Base-by-base conservation (phyloP, 345 rosid species). In the Camelina laxa region DNA sequence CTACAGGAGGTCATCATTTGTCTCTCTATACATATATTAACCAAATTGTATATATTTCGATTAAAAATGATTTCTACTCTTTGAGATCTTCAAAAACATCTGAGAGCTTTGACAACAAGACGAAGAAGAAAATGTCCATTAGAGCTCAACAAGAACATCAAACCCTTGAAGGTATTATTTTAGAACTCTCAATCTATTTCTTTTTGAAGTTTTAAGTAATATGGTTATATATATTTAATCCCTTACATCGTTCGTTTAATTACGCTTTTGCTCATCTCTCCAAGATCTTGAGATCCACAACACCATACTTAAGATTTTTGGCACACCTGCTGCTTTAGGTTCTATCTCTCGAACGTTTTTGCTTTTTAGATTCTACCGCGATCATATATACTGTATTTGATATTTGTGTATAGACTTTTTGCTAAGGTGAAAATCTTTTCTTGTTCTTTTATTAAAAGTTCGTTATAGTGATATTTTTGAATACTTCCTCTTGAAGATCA, bases 71-170 rank as follows among this genome's bases (percentile, higher is more conserved):
- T 27, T 27, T 4, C 14, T 47, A 67, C 36, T 65, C 62, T 27
- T 33, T 50, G 10, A 75, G 54, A 67, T 68, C 67, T 75, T 60
- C 47, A 60, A 20, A 38, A 50, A 42, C 48, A 17, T 67, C 54
- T 12, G 55, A 19, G 69, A 60, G 59, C 15, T 69, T 69, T 54
- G 60, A 62, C 42, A 76, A 44, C 21, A 47, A 70, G 75, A 54
- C 39, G 71, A 24, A 35, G 22, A 22, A 54, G 36, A 63, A 69
- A 27, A 76, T 76, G 80, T 76, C 80, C 60, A 76, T 55, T 44
- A 62, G 49, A 62, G 65, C 53, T 76, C 75, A 76, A 54, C 70
- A 76, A 54, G 80, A 69, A 62, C 65, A 54, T 24, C 80, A 70
- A 70, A 70, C 3, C 5, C 54, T 55, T 35, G 36, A 47, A 76